Conservation (phyloP, 305 asterid genomes). For the Plantago coronopus region DNA sequence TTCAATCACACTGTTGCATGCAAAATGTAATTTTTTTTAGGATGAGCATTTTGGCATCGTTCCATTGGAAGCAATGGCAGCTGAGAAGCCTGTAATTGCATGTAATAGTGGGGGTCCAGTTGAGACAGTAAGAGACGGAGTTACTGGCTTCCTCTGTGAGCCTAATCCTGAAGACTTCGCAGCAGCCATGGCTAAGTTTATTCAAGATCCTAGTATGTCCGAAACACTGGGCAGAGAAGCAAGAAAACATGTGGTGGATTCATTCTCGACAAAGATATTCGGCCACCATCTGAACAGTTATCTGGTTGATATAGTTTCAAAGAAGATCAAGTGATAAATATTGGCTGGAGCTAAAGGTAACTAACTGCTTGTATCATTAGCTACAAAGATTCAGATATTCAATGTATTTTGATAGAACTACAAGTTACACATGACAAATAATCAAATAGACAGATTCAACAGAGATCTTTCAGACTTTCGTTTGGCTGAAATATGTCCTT, state of each 20-base stretch:
- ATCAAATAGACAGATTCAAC: background rate
- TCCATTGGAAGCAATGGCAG: conserved; percentile 97
- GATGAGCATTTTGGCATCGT: conserved; percentile 97
- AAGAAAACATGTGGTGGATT: conserved; percentile 50
- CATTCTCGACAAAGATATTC: conserved; percentile 74
- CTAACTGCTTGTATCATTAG: background rate
- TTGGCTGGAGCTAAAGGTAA: background rate
- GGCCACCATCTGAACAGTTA: conserved; percentile 62
- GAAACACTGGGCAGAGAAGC: conserved; percentile 71
- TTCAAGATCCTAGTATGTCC: conserved; percentile 54
- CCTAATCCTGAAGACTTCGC: conserved; percentile 68
- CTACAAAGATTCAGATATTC: too few species aligned
- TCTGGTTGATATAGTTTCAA: conserved; percentile 46
- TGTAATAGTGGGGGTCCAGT: conserved; percentile 92
- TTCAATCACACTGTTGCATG: background rate
- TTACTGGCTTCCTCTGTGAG: conserved; percentile 80
- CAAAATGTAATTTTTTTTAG: conserved; percentile 26
- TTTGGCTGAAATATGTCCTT: background rate
- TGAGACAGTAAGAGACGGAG: conserved; percentile 64
- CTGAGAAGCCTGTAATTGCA: conserved; percentile 81
- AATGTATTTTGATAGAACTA: background rate
- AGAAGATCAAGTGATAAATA: conserved; percentile 48
- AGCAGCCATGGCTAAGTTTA: conserved; percentile 64
- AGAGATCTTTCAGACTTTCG: background rate
- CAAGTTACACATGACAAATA: background rate